Evolutionary conservation across 164 flowering plant species (phyloP), one percentile per base, ranked within the genome.

Genomic region (Warburgia ugandensis): DNA sequence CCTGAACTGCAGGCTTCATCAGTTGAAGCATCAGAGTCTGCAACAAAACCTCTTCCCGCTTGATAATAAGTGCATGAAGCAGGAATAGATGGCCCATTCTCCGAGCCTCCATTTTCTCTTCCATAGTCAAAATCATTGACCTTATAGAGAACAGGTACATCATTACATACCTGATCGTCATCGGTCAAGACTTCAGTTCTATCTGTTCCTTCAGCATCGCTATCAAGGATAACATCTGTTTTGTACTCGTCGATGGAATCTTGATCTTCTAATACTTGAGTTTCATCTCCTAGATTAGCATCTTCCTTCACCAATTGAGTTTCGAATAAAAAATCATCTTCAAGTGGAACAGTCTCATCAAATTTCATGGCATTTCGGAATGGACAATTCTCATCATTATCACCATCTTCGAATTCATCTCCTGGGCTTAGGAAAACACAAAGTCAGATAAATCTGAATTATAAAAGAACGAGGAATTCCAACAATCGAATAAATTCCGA

Each of bases 161-260:
- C 70, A 57, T 56, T 71, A 57, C 49, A 52, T 32, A 40, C 31
- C 10, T 47, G 73, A 3, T 74, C 74, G 46, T n/a, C 50, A 30
- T 68, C 76, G 62, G 52, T 55, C 63, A 68, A 56, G 29, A 58
- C 65, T 37, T 73, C 78, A 58, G 78, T 74, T 54, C 44, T 55
- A 29, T 68, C 71, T 1, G 67, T 55, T 26, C 43, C 77, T 55
- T 67, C 76, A n/a, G 60, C 59, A 21, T 75, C 80, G 56, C 68
- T 61, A 25, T 66, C 76, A 39, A 51, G 2, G 26, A 45, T 63
- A 29, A 65, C 37, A 20, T 50, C 66, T 32, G 54, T 26, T 31
- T 67, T 66, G 29, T 25, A 26, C 29, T 50, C 76, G 58, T 73
- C 67, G 28, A 74, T 29, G 12, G 36, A 10, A 17, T 11, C 41